These are phyloP conservation scores for Lathyrus oleraceus DNA, from an alignment of 306 rosid species.

Conservation along the genomic window DNA sequence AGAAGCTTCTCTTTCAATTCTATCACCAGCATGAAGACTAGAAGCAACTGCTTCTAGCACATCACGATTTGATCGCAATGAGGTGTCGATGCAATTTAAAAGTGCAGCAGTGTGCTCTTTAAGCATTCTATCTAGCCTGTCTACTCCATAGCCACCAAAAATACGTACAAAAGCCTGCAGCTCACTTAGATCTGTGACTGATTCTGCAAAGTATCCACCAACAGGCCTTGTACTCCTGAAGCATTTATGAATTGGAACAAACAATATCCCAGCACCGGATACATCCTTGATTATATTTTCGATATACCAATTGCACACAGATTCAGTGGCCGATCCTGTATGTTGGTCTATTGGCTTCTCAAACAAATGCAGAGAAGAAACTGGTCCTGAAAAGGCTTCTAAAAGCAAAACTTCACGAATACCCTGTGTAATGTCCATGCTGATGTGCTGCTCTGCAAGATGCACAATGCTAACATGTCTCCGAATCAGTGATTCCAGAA, in stretches of 20 bases:
- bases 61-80: conserved; percentile 87
- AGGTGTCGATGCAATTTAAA: conserved; percentile 90
- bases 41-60: conserved; percentile 81
- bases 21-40: conserved; percentile 87
- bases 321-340: conserved; percentile 88
- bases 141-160: conserved; percentile 98
- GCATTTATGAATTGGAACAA: conserved; percentile 86
- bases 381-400: conserved; percentile 94
- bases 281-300: conserved; percentile 89
- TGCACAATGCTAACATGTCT: conserved; percentile 88
- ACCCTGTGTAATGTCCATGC: conserved; percentile 97
- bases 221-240: conserved; percentile 98
- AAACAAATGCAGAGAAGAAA: conserved; percentile 87
- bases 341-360: conserved; percentile 84
- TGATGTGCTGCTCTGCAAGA: conserved; percentile 97
- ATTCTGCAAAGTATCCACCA: conserved; percentile 98
- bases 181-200: conserved; percentile 88
- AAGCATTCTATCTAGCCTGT: conserved; percentile 85
- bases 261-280: conserved; percentile 94
- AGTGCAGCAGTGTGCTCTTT: conserved; percentile 99
- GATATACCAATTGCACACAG: conserved; percentile 93
- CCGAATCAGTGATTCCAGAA: conserved; percentile 76
- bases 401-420: conserved; percentile 88
- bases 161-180: conserved; percentile 83
- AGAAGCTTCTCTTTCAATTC: conserved; percentile 81